Conservation (phyloP, 2,329 filamentous ascomycete species). For the Aureobasidium sp. region DNA sequence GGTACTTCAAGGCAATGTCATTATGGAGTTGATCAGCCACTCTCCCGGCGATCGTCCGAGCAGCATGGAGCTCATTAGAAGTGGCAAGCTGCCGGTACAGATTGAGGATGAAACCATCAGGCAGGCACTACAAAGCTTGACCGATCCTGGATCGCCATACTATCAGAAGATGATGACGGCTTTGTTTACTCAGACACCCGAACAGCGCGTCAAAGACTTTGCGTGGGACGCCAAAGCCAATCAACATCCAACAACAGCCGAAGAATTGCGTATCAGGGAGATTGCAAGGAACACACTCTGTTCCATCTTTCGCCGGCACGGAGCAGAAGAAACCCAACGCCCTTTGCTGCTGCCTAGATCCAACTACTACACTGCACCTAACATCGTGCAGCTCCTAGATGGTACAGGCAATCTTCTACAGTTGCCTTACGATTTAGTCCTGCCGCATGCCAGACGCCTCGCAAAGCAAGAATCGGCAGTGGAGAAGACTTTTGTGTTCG, state of each 20-base stretch:
- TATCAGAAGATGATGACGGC: conserved; percentile 85
- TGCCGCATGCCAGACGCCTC: conserved; percentile 79
- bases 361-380: conserved; percentile 60
- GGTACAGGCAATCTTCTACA: conserved; percentile 81
- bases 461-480: conserved; percentile 61
- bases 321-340: conserved; percentile 72
- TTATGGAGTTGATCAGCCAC: conserved; percentile 73
- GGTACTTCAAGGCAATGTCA: conserved; percentile 64
- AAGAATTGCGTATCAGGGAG: conserved; percentile 25
- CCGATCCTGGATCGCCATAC: conserved; percentile 77
- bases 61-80: conserved; percentile 73
- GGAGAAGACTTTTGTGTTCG: conserved; percentile 78
- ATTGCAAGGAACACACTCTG: conserved; percentile 67
- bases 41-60: conserved; percentile 76
- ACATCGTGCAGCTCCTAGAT: conserved; percentile 74
- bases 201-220: conserved; percentile 69
- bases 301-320: conserved; percentile 79
- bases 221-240: conserved; percentile 40
- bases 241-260: conserved; percentile 17
- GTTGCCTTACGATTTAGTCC: conserved; percentile 85
- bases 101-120: conserved; percentile 89
- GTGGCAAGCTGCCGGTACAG: conserved; percentile 79
- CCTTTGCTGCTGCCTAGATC: conserved; percentile 76
- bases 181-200: conserved; percentile 64
- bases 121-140: conserved; percentile 71